Evolutionary conservation across 305 asterid genomes (phyloP), one percentile per base, ranked within the genome.

Genomic region (Fraxinus albicans): DNA sequence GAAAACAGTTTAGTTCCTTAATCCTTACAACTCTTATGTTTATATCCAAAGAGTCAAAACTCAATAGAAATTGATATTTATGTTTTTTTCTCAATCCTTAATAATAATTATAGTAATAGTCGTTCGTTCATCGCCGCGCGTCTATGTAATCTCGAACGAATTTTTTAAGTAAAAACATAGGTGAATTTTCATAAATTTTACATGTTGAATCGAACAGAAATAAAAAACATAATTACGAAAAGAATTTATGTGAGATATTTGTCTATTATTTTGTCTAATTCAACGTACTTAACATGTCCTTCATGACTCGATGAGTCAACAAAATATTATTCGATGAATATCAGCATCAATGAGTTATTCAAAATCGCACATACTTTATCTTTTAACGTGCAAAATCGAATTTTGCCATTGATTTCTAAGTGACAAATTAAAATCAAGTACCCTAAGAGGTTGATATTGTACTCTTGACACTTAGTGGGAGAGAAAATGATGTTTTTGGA

Each of bases 321-420:
- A 40, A 40, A 42, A 42, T 42, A 63, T n/a, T n/a, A 29, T 47
- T 3, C 55, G 55, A 8, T 47, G 1, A 47, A 47, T 47, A 47
- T 58, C 81, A 78, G 12, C 81, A 19, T 78, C 81, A 60, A 78
- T 2, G 5, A 23, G 36, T 79, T 67, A 38, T 36, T 38, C 63
- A 65, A 13, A 79, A 38, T 60, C 27, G 6, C 21, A 78, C 15
- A 8, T 31, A 21, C 36, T 40, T 77, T 79, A 79, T 79, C 82
- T 63, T 63, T 38, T 65, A 23, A 79, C 77, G 77, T 67, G 82
- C 5, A 65, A 79, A 79, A 79, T 6, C 9, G 6, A 12, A 79
- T 58, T 15, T 3, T 10, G 15, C 4, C 33, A 33, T 2, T 33
- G 17, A 63, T 36, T 79, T 65, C 63, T 21, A 7, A 38, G n/a